Evolutionary conservation across 2,329 filamentous ascomycete genomes (phyloP).

Genomic region (Ophiostoma sp.): DNA sequence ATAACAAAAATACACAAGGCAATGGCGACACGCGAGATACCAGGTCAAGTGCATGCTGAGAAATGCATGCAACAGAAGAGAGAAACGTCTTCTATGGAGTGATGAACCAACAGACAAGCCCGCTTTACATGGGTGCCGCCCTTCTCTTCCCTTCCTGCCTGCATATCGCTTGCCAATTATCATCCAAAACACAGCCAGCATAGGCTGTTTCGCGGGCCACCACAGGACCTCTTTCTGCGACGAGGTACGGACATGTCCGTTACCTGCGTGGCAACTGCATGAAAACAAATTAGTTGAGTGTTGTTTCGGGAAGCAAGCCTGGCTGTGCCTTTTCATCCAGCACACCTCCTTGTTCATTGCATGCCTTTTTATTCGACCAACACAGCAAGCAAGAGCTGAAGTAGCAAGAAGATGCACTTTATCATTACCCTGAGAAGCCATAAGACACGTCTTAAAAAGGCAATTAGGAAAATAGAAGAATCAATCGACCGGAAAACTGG

Average conservation of each 20-base stretch:
- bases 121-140: neutral
- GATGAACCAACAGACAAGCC: neutral
- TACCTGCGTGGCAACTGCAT: neutral
- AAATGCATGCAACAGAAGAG: conserved; percentile 11
- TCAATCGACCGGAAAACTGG: conserved; percentile 16
- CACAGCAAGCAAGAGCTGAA: neutral
- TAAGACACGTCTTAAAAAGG: neutral
- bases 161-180: conserved; percentile 1
- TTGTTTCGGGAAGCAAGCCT: neutral
- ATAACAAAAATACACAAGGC: neutral
- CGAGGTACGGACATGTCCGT: conserved; percentile 14
- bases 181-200: neutral
- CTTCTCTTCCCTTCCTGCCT: neutral
- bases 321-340: neutral
- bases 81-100: neutral
- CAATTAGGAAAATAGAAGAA: neutral
- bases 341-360: neutral
- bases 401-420: neutral
- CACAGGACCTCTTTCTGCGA: neutral
- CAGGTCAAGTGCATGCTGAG: conserved; percentile 8
- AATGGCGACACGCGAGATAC: neutral
- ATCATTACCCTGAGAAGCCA: neutral
- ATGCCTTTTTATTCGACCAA: neutral
- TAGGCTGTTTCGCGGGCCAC: neutral
- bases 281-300: neutral